Conservation (phyloP, 306 rosid genomes). For the Coriaria nepalensis region DNA sequence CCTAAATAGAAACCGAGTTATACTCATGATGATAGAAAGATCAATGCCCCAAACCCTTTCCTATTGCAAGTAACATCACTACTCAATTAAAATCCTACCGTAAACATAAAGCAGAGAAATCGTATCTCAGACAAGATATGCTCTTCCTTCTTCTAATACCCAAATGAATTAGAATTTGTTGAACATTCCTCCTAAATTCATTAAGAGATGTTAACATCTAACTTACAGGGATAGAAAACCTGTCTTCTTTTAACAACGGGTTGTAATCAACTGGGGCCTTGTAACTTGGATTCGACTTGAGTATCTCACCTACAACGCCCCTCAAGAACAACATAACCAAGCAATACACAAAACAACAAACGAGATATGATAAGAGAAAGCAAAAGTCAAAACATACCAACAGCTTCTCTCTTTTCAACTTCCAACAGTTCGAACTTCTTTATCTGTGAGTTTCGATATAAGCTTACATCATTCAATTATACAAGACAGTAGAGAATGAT, state of each 20-base stretch:
- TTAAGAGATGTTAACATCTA: constrained; percentile 14
- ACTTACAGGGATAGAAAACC: constrained; percentile 73
- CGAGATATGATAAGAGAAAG: constrained; percentile 13
- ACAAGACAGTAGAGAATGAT: neutral
- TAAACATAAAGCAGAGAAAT: no score
- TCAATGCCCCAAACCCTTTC: no score
- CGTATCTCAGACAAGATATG: no score
- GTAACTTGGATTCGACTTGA: constrained; percentile 76
- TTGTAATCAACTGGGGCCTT: constrained; percentile 73
- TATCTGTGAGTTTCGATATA: constrained; percentile 17
- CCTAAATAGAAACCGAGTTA: no score
- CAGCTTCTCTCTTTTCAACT: constrained; percentile 68
- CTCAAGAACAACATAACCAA: constrained; percentile 16
- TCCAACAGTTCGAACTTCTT: constrained; percentile 49
- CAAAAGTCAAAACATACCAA: constrained; percentile 41
- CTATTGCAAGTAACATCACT: no score
- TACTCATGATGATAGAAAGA: no score
- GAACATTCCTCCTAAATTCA: no score
- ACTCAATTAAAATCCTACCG: no score
- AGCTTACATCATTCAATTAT: constrained; percentile 9
- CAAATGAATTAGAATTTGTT: no score
- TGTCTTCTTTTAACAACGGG: constrained; percentile 71
- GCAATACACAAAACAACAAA: constrained; percentile 2
- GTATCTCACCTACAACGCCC: constrained; percentile 56
- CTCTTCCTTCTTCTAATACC: no score